Conservation (phyloP, 768 basidiomycete species). For the Boletus rufocinnamomeus region DNA sequence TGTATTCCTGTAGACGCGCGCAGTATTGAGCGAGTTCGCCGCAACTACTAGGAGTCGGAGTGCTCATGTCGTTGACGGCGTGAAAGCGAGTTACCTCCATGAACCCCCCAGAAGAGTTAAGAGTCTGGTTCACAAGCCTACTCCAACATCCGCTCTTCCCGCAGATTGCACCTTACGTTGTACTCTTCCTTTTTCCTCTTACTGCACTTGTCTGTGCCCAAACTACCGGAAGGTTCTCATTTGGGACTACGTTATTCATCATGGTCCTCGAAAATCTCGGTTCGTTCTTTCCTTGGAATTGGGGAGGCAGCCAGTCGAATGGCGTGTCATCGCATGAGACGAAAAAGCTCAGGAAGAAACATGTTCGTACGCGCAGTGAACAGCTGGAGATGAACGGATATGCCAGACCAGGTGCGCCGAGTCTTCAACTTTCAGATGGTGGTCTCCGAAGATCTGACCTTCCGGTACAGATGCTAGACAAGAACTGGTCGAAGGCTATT, state of each 20-base stretch:
- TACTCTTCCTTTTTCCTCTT: conserved; percentile 49
- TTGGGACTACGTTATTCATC: conserved; percentile 26
- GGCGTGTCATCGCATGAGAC: conserved; percentile 33
- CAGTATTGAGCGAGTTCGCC: conserved; percentile 24
- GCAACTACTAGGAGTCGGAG: conserved; percentile 19
- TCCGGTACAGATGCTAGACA: conserved; percentile 26
- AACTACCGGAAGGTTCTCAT: conserved; percentile 35
- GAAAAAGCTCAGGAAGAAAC: conserved; percentile 52
- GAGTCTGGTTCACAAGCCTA: conserved; percentile 42
- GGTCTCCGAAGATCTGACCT: conserved; percentile 1
- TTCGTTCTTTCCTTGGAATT: conserved; percentile 64
- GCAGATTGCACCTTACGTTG: conserved; percentile 58
- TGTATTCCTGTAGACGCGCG: neutral
- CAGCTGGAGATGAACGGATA: conserved; percentile 50
- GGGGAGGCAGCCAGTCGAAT: conserved; percentile 41
- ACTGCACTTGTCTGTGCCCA: conserved; percentile 34
- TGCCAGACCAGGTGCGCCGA: conserved; percentile 32
- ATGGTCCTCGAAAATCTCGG: conserved; percentile 64
- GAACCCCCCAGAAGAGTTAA: conserved; percentile 45
- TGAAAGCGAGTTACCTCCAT: conserved; percentile 39
- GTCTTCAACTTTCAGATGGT: neutral
- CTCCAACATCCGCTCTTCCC: conserved; percentile 44
- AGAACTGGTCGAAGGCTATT: conserved; percentile 47
- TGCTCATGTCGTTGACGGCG: conserved; percentile 33
- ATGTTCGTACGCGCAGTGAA: conserved; percentile 53